Evolutionary conservation across 176 grass and related monocot genomes (phyloP).

Genomic region (Lolium rigidum): DNA sequence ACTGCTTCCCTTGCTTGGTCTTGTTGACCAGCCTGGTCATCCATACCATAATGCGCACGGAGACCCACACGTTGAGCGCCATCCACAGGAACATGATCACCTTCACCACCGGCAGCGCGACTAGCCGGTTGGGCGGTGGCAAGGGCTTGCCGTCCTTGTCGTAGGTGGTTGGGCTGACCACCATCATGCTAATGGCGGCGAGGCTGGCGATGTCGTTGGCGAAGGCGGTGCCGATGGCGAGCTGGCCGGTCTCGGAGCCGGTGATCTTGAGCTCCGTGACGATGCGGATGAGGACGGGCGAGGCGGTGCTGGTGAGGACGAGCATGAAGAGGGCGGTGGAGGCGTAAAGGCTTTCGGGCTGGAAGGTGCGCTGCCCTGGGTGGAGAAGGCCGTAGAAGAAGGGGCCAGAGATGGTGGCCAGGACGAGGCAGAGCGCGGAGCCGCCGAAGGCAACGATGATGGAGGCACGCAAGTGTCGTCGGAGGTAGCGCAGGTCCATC

Average conservation of each 20-base stretch:
- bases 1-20: conserved; percentile 33
- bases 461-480: conserved; percentile 50
- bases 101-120: neutral
- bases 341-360: conserved; percentile 35
- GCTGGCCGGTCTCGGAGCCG: conserved; percentile 63
- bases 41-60: neutral
- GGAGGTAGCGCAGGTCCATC: conserved; percentile 68
- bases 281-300: conserved; percentile 73
- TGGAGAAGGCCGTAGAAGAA: conserved; percentile 48
- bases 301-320: conserved; percentile 67
- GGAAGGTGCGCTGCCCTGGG: conserved; percentile 1
- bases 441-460: conserved; percentile 38
- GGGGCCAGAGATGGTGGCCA: conserved; percentile 15
- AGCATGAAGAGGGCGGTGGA: conserved; percentile 45
- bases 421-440: conserved; percentile 37
- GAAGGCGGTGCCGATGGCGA: conserved; percentile 67
- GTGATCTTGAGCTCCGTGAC: conserved; percentile 84
- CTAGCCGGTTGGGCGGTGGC: neutral
- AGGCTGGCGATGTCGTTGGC: conserved; percentile 67
- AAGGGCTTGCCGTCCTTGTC: neutral
- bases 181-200: conserved; percentile 27
- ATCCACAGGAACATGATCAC: neutral
- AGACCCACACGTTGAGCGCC: neutral
- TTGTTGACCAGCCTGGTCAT: conserved; percentile 37
- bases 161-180: conserved; percentile 24